A percentile compares a stretch with the other conserved stretches of the same genome.
phyloP scores from a whole-genome alignment of 352 stramenopile species.

The Phytophthora hibernalis region DNA sequence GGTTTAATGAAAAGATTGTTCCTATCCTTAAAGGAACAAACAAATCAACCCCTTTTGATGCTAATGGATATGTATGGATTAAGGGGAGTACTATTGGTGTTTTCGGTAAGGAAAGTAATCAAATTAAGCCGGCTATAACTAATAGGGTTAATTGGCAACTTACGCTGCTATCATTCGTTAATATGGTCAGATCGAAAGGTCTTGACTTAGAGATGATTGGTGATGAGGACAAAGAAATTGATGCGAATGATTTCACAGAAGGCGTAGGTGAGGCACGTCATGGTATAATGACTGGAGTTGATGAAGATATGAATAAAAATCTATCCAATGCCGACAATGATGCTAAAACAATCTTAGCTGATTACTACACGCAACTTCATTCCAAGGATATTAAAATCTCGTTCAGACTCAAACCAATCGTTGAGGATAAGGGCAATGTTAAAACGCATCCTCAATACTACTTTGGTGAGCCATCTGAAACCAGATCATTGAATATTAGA shows the following conservation, averaged over 20 bases:
- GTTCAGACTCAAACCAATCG: conserved; percentile 6
- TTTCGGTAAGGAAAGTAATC: conserved; percentile 12
- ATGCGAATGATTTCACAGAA: conserved; percentile 7
- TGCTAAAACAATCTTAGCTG: conserved; percentile 21
- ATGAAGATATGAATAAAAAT: conserved; percentile 21
- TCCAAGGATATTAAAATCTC: conserved; percentile 14
- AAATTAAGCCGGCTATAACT: neutral
- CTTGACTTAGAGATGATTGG: conserved; percentile 10
- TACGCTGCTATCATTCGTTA: conserved; percentile 13
- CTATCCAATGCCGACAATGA: conserved; percentile 15
- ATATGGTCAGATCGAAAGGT: conserved; percentile 12
- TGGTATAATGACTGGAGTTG: conserved; percentile 15
- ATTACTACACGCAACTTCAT: conserved; percentile 22
- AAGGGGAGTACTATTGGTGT: conserved; percentile 6
- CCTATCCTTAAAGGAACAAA: conserved; percentile 5
- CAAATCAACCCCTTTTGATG: conserved; percentile 9
- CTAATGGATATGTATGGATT: conserved; percentile 2
- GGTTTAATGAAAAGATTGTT: conserved; percentile 14
- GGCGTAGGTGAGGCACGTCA: conserved; percentile 7
- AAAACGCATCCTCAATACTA: conserved; percentile 17
- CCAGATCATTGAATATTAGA: conserved; percentile 14
- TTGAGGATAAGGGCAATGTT: conserved; percentile 13
- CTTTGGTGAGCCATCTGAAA: conserved; percentile 7
- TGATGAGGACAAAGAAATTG: conserved; percentile 14
- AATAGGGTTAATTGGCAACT: conserved; percentile 21